Evolutionary conservation across 768 basidiomycete genomes (phyloP).

Genomic region (Dictyophora rubrovolvata): DNA sequence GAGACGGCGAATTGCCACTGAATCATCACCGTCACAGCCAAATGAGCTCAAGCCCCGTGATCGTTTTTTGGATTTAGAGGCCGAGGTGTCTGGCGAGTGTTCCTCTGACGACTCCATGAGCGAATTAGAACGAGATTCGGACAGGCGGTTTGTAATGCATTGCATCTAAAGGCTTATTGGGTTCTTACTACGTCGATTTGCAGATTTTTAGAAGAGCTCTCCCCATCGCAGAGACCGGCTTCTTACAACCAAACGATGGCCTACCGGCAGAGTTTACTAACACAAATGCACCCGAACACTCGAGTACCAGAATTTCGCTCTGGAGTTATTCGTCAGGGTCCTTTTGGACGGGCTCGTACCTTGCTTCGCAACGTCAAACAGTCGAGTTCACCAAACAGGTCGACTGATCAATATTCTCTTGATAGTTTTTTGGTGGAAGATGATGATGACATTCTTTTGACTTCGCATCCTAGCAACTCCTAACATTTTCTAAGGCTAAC

Average conservation of each 20-base stretch:
- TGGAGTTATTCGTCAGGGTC: slow-evolving; percentile 36
- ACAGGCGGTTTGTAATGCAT: slow-evolving; percentile 32
- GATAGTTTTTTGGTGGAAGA: slow-evolving; percentile 79
- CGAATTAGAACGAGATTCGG: slow-evolving; percentile 50
- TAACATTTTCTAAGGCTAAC: too few relatives aligned
- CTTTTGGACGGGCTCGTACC: slow-evolving; percentile 22
- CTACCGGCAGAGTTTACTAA: slow-evolving; percentile 64
- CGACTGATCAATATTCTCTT: slow-evolving; percentile 54
- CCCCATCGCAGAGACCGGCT: slow-evolving; percentile 56
- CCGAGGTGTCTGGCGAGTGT: slow-evolving; percentile 73
- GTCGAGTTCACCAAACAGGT: slow-evolving; percentile 50
- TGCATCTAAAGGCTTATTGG: background rate
- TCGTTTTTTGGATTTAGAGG: slow-evolving; percentile 47
- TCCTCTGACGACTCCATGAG: slow-evolving; percentile 40
- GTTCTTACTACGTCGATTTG: background rate
- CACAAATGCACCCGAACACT: slow-evolving; percentile 43
- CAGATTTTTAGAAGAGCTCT: slow-evolving; percentile 43
- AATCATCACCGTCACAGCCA: background rate
- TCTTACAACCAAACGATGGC: slow-evolving; percentile 65
- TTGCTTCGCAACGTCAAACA: slow-evolving; percentile 18
- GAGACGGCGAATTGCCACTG: background rate
- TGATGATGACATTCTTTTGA: slow-evolving; percentile 52
- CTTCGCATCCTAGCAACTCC: background rate
- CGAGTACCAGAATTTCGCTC: slow-evolving; percentile 45
- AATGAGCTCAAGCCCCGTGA: background rate